phyloP scores from a whole-genome alignment of 257 asterid genomes.

The Nicotiana knightiana region DNA sequence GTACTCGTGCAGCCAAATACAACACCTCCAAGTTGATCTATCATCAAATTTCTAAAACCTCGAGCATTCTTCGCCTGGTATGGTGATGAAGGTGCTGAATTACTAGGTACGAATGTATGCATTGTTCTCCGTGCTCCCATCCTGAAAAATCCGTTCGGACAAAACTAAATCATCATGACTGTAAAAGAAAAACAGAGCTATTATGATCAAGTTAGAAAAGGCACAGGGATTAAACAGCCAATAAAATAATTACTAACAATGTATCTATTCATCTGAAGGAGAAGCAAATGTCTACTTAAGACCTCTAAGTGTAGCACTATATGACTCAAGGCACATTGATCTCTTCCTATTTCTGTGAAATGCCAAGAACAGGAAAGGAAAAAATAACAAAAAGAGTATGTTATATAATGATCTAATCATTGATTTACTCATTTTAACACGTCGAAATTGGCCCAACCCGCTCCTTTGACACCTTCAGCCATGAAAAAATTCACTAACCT shows the following conservation, averaged over 20 bases:
- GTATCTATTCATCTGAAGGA: neutral
- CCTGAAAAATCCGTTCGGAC: constrained; percentile 23
- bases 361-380: neutral
- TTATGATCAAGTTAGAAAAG: neutral
- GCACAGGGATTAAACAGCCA: neutral
- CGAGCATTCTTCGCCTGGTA: neutral
- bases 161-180: neutral
- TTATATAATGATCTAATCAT: neutral
- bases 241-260: neutral
- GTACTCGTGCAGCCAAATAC: constrained; percentile 36
- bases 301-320: neutral
- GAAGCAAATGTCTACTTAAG: neutral
- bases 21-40: constrained; percentile 34
- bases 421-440: neutral
- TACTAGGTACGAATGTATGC: constrained; percentile 12
- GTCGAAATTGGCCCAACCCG: neutral
- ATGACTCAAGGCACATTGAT: neutral
- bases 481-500: neutral
- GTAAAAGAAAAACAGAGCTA: neutral
- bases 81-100: constrained; percentile 14
- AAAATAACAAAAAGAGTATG: neutral
- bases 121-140: constrained; percentile 38
- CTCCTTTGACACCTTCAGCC: neutral
- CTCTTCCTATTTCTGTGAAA: neutral
- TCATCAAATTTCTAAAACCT: constrained; percentile 24